Evolutionary conservation across 352 stramenopile genomes (phyloP).

Genomic region (Phytopythium vexans): DNA sequence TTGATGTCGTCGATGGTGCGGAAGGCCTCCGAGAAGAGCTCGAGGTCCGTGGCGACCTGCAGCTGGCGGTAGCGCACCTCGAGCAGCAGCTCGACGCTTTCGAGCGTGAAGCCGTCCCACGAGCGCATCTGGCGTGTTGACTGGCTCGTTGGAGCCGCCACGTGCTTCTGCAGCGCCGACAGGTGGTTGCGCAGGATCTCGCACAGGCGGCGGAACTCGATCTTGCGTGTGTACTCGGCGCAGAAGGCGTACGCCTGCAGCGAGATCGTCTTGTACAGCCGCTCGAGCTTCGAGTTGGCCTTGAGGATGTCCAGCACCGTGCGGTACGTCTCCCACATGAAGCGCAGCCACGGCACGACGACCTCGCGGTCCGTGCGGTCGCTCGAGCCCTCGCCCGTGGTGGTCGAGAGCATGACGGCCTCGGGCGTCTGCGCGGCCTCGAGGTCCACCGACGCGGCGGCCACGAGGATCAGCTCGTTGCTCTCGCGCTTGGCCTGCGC

Average conservation of each 20-base stretch:
- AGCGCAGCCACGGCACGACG: conserved; percentile 90
- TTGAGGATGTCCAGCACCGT: conserved; percentile 97
- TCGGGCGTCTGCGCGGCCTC: conserved; percentile 94
- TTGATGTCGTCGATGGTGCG: conserved; percentile 99
- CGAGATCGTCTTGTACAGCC: conserved; percentile 73
- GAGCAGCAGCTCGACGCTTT: conserved; percentile 95
- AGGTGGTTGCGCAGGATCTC: conserved; percentile 98
- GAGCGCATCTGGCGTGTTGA: conserved; percentile 87
- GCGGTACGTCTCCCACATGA: conserved; percentile 98
- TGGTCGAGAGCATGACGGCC: conserved; percentile 95
- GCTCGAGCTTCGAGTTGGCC: conserved; percentile 92
- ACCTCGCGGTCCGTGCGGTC: conserved; percentile 94
- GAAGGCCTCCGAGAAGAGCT: conserved; percentile 98
- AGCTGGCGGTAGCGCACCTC: conserved; percentile 97
- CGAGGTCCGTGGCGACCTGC: conserved; percentile 92
- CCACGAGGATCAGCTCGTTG: conserved; percentile 82
- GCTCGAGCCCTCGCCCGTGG: conserved; percentile 93
- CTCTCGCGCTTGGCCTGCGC: conserved; percentile 79
- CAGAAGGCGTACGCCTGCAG: conserved; percentile 85
- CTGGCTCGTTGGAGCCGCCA: conserved; percentile 58
- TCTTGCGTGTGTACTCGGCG: conserved; percentile 88
- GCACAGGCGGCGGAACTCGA: conserved; percentile 96
- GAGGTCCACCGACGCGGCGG: conserved; percentile 84
- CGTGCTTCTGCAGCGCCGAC: conserved; percentile 93
- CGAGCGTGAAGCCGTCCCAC: conserved; percentile 95